Evolutionary conservation across 2,329 filamentous ascomycete genomes (phyloP), one percentile per base, ranked within the genome.

Genomic region (Talaromyces piceae): DNA sequence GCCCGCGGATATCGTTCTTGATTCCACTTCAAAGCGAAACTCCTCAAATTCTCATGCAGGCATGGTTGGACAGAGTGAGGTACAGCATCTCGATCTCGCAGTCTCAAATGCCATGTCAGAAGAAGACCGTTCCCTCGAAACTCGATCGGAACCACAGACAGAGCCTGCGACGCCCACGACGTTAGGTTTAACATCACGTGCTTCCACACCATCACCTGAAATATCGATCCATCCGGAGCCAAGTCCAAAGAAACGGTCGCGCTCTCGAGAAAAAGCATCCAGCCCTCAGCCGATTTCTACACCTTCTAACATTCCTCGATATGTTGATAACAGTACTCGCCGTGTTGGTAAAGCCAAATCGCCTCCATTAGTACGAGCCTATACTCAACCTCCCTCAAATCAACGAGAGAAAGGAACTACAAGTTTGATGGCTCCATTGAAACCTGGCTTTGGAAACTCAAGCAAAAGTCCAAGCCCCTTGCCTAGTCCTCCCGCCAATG

Each of bases 1-100:
- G 12, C 33, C 60, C 5, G 52, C 61, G 22, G 48, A 48, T 4
- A 28, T 22, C n/a, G 20, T 47, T 37, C 52, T 56, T 23, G 58
- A 60, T 33, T 48, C 56, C 30, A 56, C 56, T 11, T 41, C 52
- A 49, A 56, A 51, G 18, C 59, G 52, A 31, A 49, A 47, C 12
- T 50, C 51, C n/a, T 18, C 58, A n/a, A 53, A 54, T 3, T 54
- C 59, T 26, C 55, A 61, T 30, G 4, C 61, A 59, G 33, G 54
- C 57, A 30, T 59, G 62, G 47, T 56, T 59, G 37, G 59, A 60
- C 71, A 76, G 37, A 74, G 83, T 46, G 76, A 78, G 51, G 74
- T 83, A 16, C 77, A 77, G 41, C 81, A 83, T 64, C 70, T 85
- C 8, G 82, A 86, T 63, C 72, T 84, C 44, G 80, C 79, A 18